Percentiles rank a stretch among this genome's conserved stretches.
Evolutionary conservation across 148 eudicot genomes (phyloP).

Genomic region (Vaccinium macrocarpon): DNA sequence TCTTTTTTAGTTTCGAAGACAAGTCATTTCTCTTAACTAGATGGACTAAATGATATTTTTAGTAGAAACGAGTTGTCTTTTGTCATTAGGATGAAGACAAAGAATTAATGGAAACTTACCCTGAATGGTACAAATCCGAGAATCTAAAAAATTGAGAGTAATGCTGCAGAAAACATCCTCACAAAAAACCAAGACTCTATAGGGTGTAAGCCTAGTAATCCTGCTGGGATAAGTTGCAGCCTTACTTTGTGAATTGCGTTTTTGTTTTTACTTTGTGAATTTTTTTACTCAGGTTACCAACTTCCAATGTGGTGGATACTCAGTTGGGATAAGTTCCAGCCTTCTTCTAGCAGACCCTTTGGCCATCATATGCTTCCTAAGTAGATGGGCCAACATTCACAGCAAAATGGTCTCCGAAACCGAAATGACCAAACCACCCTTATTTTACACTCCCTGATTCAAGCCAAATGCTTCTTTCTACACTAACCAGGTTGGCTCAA

Average conservation of each 20-base stretch:
- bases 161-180: no score
- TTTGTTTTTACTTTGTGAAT: background rate
- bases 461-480: constrained; percentile 7
- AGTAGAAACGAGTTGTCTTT: no score
- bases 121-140: no score
- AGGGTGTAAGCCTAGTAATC: no score
- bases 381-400: constrained; percentile 45
- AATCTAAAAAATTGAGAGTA: no score
- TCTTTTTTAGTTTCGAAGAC: no score
- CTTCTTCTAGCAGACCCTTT: constrained; percentile 46
- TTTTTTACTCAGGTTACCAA: constrained; percentile 45
- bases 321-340: constrained; percentile 54
- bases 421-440: constrained; percentile 23
- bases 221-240: no score
- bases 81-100: no score
- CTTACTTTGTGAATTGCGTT: background rate
- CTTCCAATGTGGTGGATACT: constrained; percentile 50
- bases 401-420: constrained; percentile 13
- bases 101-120: no score
- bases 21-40: no score
- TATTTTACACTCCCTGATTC: constrained; percentile 31
- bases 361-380: constrained; percentile 31
- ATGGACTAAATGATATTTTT: no score
- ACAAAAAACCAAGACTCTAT: no score
- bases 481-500: constrained; percentile 1